Evolutionary conservation across 2,329 filamentous ascomycete species (phyloP).

Genomic region (Bretziella fagacearum): DNA sequence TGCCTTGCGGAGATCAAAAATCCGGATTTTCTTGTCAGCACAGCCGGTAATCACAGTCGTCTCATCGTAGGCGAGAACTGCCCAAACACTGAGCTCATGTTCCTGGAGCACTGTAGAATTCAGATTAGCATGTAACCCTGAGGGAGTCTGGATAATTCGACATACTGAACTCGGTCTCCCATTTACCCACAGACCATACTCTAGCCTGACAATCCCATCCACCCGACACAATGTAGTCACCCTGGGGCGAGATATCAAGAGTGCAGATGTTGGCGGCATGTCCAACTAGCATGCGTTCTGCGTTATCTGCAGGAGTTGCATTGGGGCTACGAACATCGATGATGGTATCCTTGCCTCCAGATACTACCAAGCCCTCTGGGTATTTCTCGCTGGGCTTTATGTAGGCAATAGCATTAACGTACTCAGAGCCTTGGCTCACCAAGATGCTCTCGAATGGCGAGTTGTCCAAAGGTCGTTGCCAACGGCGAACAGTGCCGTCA

Average conservation of each 20-base stretch:
- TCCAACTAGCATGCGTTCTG: constrained; percentile 71
- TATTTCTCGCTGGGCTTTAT: constrained; percentile 50
- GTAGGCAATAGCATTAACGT: constrained; percentile 73
- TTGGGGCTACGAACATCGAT: constrained; percentile 72
- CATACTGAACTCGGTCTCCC: constrained; percentile 49
- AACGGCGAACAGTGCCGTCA: constrained; percentile 77
- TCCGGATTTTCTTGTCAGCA: constrained; percentile 74
- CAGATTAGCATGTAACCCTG: not conserved
- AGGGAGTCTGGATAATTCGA: constrained; percentile 12
- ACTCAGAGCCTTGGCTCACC: constrained; percentile 62
- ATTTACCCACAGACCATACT: constrained; percentile 71
- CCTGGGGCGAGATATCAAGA: constrained; percentile 58
- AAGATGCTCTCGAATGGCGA: constrained; percentile 55
- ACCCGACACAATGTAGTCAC: constrained; percentile 66
- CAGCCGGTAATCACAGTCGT: constrained; percentile 77
- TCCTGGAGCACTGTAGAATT: constrained; percentile 42
- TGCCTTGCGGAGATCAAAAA: constrained; percentile 55
- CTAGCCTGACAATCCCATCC: constrained; percentile 85
- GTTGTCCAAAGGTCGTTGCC: constrained; percentile 48
- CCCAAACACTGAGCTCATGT: constrained; percentile 70
- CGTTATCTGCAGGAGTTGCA: constrained; percentile 52
- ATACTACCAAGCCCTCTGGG: constrained; percentile 67
- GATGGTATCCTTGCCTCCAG: constrained; percentile 79
- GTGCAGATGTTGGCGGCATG: constrained; percentile 80
- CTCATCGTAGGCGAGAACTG: constrained; percentile 68